Percentiles rank a stretch among this genome's conserved stretches.
Conservation (phyloP, 2,329 filamentous ascomycete species). For the Nothopassalora personata region DNA sequence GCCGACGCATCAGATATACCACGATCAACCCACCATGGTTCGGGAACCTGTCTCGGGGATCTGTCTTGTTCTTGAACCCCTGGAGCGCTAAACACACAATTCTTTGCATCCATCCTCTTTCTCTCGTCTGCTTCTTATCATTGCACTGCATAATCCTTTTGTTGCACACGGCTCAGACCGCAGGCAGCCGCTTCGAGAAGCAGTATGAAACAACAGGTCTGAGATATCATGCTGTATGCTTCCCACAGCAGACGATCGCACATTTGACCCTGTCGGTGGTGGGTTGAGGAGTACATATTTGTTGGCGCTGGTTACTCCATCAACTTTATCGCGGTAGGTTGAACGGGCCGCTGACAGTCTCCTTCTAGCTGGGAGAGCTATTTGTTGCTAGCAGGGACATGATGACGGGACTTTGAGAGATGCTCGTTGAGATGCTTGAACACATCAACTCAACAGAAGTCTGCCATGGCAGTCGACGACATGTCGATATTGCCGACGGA, state of each 20-base stretch:
- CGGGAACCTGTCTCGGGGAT: not conserved
- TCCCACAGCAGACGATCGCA: not conserved
- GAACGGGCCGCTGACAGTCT: constrained; percentile 17
- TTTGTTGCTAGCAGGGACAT: constrained; percentile 5
- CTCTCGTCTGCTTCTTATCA: not conserved
- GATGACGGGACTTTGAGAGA: not conserved
- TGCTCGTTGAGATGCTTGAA: constrained; percentile 9
- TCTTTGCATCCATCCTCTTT: not conserved
- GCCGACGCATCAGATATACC: not conserved
- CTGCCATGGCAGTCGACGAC: not conserved
- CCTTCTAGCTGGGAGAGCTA: constrained; percentile 19
- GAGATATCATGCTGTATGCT: constrained; percentile 1
- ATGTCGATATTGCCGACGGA: not conserved
- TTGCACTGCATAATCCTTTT: not conserved
- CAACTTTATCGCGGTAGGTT: constrained; percentile 18
- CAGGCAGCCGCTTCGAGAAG: not conserved
- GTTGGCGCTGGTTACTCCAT: constrained; percentile 8
- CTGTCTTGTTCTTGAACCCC: not conserved
- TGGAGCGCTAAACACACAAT: not conserved
- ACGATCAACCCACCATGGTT: not conserved
- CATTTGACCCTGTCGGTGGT: constrained; percentile 1
- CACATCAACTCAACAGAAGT: constrained; percentile 7
- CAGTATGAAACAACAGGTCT: constrained; percentile 3
- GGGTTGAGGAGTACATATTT: constrained; percentile 2
- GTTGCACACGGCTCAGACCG: not conserved